Evolutionary conservation across 345 rosid genomes (phyloP).

Genomic region (Citrus medica): DNA sequence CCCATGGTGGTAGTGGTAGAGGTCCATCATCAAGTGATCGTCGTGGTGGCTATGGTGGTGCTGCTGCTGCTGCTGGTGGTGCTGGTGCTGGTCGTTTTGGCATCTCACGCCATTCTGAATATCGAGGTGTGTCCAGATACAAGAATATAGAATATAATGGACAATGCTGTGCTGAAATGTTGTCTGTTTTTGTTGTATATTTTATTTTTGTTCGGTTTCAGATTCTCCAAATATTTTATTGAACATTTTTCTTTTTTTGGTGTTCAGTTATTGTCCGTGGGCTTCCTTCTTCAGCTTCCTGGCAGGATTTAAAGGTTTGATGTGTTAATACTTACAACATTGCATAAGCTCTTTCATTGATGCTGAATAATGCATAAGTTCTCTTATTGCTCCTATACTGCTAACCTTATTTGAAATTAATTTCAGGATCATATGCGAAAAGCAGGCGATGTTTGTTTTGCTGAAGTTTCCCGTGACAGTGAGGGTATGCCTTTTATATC

Average conservation of each 20-base stretch:
- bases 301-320: slow-evolving; percentile 95
- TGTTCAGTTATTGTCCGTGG: slow-evolving; percentile 81
- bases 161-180: background rate
- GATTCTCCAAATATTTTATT: background rate
- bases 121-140: slow-evolving; percentile 56
- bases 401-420: slow-evolving; percentile 8
- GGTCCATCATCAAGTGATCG: slow-evolving; percentile 77
- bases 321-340: background rate
- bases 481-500: slow-evolving; percentile 46
- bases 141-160: background rate
- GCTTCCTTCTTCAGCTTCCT: slow-evolving; percentile 91
- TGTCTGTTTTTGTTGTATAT: background rate
- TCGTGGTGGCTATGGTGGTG: slow-evolving; percentile 55
- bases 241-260: background rate
- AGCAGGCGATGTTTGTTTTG: slow-evolving; percentile 97
- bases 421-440: slow-evolving; percentile 94
- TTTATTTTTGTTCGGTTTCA: background rate
- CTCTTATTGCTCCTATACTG: background rate
- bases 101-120: slow-evolving; percentile 81
- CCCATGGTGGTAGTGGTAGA: slow-evolving; percentile 98
- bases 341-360: background rate
- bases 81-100: slow-evolving; percentile 53
- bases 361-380: background rate
- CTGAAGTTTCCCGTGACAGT: slow-evolving; percentile 86
- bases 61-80: slow-evolving; percentile 20